These are phyloP conservation scores for Diaporthe australafricana DNA, from an alignment of 2,329 filamentous ascomycete genomes.

Conservation along the genomic window DNA sequence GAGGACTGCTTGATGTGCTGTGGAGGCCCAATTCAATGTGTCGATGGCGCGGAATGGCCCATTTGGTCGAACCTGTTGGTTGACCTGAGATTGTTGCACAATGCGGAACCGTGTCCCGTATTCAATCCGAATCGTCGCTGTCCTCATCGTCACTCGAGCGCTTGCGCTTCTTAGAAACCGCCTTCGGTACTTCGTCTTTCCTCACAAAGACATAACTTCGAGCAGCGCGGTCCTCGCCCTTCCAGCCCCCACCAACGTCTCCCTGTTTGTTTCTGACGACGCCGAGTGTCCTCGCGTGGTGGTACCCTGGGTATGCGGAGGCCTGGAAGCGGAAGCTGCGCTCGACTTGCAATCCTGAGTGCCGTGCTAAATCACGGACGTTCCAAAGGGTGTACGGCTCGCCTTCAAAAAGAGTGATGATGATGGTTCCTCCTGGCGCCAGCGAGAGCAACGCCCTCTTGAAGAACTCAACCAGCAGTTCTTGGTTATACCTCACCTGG, in stretches of 20 bases:
- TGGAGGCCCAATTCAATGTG: background rate
- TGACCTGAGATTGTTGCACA: constrained; percentile 2
- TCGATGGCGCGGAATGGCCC: background rate
- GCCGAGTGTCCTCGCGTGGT: constrained; percentile 79
- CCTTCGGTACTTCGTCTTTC: constrained; percentile 60
- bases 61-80: background rate
- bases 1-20: background rate
- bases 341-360: constrained; percentile 77
- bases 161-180: constrained; percentile 45
- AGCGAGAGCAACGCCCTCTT: constrained; percentile 63
- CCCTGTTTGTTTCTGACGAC: constrained; percentile 63
- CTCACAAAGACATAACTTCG: constrained; percentile 73
- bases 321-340: constrained; percentile 78
- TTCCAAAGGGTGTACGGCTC: constrained; percentile 98
- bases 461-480: constrained; percentile 79
- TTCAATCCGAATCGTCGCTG: constrained; percentile 45
- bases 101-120: background rate
- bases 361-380: constrained; percentile 85
- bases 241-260: constrained; percentile 60
- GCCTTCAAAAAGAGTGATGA: constrained; percentile 92
- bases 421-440: constrained; percentile 69
- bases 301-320: constrained; percentile 77
- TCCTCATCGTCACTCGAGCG: constrained; percentile 46
- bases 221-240: constrained; percentile 63
- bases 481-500: constrained; percentile 92